phyloP scores from a whole-genome alignment of 2,329 filamentous ascomycete species.

The Alternaria arborescens region DNA sequence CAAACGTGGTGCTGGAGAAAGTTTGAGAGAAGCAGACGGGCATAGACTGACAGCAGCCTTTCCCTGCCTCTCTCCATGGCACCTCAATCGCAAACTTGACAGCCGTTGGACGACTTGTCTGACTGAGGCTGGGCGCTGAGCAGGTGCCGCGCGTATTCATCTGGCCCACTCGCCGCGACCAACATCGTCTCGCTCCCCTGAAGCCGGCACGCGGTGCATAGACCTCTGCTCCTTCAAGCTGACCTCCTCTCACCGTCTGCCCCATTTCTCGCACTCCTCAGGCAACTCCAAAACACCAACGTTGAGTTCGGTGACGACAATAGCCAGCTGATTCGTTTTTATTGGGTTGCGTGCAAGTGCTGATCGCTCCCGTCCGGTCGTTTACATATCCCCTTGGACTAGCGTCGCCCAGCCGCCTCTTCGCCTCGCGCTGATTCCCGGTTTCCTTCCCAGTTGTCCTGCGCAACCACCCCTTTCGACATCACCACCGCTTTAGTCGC shows the following conservation, averaged over 20 bases:
- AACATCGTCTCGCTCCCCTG: conserved; percentile 43
- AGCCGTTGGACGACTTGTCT: conserved; percentile 14
- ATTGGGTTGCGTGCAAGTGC: conserved; percentile 33
- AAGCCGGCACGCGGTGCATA: conserved; percentile 31
- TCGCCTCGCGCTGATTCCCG: conserved; percentile 39
- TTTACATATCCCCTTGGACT: conserved; percentile 29
- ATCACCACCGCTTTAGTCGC: conserved; percentile 30
- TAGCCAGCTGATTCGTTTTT: conserved; percentile 18
- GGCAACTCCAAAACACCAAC: conserved; percentile 30
- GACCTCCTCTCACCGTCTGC: conserved; percentile 30
- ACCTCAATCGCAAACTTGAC: conserved; percentile 1
- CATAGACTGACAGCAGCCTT: not conserved
- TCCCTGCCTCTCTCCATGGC: not conserved
- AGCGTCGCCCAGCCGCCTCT: conserved; percentile 35
- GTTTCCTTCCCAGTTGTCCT: conserved; percentile 41
- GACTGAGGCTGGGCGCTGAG: conserved; percentile 27
- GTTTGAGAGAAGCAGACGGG: not conserved
- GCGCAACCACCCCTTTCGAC: conserved; percentile 32
- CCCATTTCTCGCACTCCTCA: conserved; percentile 37
- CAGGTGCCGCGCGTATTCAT: conserved; percentile 33
- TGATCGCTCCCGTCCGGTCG: conserved; percentile 46
- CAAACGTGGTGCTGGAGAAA: conserved; percentile 8
- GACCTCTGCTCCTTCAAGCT: conserved; percentile 29
- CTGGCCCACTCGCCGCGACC: conserved; percentile 37
- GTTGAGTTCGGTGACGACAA: conserved; percentile 27